A percentile compares a stretch with the other conserved stretches of the same genome.
Conservation (phyloP, 345 rosid genomes). For the Hibiscus tridactylites region DNA sequence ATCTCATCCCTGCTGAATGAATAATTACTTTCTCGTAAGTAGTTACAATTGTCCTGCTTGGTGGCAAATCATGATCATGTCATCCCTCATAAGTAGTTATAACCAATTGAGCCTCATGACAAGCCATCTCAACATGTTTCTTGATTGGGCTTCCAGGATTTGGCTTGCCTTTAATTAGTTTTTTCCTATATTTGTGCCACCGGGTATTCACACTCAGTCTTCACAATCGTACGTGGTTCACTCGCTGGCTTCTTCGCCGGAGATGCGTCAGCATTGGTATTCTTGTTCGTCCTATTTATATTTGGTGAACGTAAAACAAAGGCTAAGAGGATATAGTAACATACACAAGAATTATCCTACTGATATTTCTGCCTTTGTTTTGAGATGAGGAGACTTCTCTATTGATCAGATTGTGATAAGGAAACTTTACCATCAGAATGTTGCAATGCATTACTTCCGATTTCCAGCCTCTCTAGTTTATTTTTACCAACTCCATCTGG, state of each 20-base stretch:
- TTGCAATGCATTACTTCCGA: constrained; percentile 18
- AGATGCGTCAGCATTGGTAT: too few species aligned
- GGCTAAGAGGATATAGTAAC: constrained; percentile 6
- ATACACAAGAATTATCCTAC: constrained; percentile 5
- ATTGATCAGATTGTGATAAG: constrained; percentile 21
- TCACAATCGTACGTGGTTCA: constrained; percentile 55
- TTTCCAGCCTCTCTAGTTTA: constrained; percentile 21
- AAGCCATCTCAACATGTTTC: too few species aligned
- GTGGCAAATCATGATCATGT: too few species aligned
- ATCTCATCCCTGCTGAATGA: too few species aligned
- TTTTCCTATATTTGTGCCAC: constrained; percentile 99
- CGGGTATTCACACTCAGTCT: too few species aligned
- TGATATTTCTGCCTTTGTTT: constrained; percentile 46
- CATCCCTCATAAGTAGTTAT: too few species aligned
- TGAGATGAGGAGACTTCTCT: constrained; percentile 22
- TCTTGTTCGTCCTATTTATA: constrained; percentile 58
- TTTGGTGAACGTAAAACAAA: constrained; percentile 7
- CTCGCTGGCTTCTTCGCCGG: constrained; percentile 36
- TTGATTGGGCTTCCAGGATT: too few species aligned
- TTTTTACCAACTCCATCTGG: constrained; percentile 26
- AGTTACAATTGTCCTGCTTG: too few species aligned
- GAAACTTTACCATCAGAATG: constrained; percentile 19
- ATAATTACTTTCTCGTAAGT: too few species aligned
- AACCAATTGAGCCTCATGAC: too few species aligned
- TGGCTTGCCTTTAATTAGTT: constrained; percentile 87